phyloP scores from a whole-genome alignment of 2,329 filamentous ascomycete genomes.

The Fusarium guadeloupense region DNA sequence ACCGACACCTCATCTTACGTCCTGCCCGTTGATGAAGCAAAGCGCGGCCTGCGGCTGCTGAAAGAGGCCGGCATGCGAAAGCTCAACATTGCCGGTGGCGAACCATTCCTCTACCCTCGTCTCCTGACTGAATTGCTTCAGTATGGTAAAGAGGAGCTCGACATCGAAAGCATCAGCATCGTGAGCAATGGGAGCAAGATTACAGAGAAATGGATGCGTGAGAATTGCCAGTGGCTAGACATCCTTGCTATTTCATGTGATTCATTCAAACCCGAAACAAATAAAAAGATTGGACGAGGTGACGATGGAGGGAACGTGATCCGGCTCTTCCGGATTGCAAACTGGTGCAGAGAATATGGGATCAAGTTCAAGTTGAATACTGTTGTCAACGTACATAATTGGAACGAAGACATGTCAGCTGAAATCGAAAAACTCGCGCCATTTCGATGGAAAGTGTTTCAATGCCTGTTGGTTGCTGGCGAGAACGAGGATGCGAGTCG shows the following conservation, averaged over 20 bases:
- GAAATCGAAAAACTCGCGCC: conserved; percentile 53
- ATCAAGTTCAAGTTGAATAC: conserved; percentile 65
- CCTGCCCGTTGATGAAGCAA: conserved; percentile 51
- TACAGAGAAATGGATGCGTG: conserved; percentile 52
- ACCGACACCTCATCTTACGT: conserved; percentile 60
- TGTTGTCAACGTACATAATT: conserved; percentile 56
- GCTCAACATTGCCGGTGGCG: conserved; percentile 65
- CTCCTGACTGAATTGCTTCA: conserved; percentile 54
- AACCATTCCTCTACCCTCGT: conserved; percentile 61
- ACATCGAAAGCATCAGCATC: conserved; percentile 61
- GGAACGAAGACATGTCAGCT: conserved; percentile 58
- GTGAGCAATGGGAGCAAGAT: conserved; percentile 63
- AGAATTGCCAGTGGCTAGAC: conserved; percentile 57
- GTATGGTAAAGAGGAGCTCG: conserved; percentile 59
- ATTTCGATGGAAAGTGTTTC: conserved; percentile 66
- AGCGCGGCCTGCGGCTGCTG: conserved; percentile 56
- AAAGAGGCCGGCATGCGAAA: conserved; percentile 63
- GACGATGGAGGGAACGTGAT: conserved; percentile 55
- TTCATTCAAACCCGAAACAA: conserved; percentile 61
- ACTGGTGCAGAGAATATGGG: conserved; percentile 54
- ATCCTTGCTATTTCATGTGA: conserved; percentile 66
- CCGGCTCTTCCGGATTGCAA: conserved; percentile 54
- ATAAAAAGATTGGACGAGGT: conserved; percentile 61
- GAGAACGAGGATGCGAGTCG: conserved; percentile 59
- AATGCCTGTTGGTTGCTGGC: conserved; percentile 60